phyloP scores from a whole-genome alignment of 2,329 filamentous ascomycete species.

The Pseudogymnoascus destructans region DNA sequence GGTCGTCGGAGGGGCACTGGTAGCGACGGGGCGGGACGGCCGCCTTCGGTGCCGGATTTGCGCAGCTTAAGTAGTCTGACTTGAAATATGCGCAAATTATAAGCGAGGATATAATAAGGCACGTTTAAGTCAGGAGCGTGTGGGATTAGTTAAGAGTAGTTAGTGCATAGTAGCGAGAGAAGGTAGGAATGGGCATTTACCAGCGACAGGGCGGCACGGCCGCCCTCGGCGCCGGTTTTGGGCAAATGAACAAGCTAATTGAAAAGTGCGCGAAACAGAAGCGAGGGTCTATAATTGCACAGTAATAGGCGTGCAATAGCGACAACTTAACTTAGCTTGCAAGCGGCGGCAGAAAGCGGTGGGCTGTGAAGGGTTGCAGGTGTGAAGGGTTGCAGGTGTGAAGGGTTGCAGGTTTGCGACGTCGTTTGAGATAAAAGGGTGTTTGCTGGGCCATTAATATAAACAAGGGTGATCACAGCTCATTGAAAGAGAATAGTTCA shows the following conservation, averaged over 20 bases:
- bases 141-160: too few species aligned
- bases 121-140: too few species aligned
- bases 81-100: neutral
- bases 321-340: too few species aligned
- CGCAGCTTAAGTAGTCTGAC: neutral
- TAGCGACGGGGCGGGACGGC: neutral
- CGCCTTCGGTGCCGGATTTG: neutral
- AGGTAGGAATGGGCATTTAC: neutral
- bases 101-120: too few species aligned
- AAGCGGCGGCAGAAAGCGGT: too few species aligned
- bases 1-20: too few species aligned
- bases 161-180: too few species aligned
- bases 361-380: neutral
- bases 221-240: neutral
- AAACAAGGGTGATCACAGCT: too few species aligned
- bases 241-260: too few species aligned
- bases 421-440: neutral
- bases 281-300: too few species aligned
- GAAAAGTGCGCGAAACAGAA: neutral
- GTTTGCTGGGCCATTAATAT: neutral
- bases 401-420: neutral
- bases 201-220: neutral
- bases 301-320: too few species aligned
- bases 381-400: neutral
- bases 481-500: neutral